phyloP scores from a whole-genome alignment of 805 yeast genomes.

The Wickerhamomyces alni region DNA sequence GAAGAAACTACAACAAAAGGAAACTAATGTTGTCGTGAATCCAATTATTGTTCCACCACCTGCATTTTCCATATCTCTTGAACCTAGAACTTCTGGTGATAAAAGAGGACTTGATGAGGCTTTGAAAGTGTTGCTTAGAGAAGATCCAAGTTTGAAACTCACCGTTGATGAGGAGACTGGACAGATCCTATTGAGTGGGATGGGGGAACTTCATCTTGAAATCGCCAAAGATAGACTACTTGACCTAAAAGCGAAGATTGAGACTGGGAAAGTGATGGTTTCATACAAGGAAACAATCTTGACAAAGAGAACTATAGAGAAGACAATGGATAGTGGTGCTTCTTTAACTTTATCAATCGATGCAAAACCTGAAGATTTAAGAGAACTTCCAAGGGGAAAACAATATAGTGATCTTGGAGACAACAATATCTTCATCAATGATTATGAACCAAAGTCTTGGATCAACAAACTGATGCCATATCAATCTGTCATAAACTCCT shows the following conservation, averaged over 20 bases:
- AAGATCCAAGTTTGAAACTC: slow-evolving; percentile 83
- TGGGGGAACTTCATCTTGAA: slow-evolving; percentile 96
- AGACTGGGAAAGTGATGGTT: slow-evolving; percentile 78
- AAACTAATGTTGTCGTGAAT: slow-evolving; percentile 43
- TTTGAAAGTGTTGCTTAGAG: slow-evolving; percentile 59
- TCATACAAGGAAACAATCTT: slow-evolving; percentile 75
- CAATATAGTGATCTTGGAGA: slow-evolving; percentile 27
- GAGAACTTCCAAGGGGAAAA: slow-evolving; percentile 20
- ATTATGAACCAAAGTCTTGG: slow-evolving; percentile 20
- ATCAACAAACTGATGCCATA: slow-evolving; percentile 42
- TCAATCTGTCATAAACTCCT: slow-evolving; percentile 40
- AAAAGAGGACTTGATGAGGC: slow-evolving; percentile 67
- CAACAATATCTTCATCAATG: slow-evolving; percentile 28
- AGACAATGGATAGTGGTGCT: slow-evolving; percentile 18
- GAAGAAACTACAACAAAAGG: slow-evolving; percentile 43
- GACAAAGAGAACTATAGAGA: slow-evolving; percentile 6
- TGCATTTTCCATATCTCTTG: slow-evolving; percentile 79
- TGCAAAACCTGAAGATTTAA: slow-evolving; percentile 24
- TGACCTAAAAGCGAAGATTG: slow-evolving; percentile 77
- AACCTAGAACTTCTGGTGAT: slow-evolving; percentile 81
- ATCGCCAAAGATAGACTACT: slow-evolving; percentile 76
- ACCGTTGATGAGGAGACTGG: slow-evolving; percentile 78
- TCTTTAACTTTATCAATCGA: slow-evolving; percentile 26
- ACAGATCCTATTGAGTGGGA: slow-evolving; percentile 85
- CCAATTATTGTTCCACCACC: slow-evolving; percentile 91